Evolutionary conservation across 78 protist genomes (phyloP).

Genomic region (Dictyostelium intermedium): DNA sequence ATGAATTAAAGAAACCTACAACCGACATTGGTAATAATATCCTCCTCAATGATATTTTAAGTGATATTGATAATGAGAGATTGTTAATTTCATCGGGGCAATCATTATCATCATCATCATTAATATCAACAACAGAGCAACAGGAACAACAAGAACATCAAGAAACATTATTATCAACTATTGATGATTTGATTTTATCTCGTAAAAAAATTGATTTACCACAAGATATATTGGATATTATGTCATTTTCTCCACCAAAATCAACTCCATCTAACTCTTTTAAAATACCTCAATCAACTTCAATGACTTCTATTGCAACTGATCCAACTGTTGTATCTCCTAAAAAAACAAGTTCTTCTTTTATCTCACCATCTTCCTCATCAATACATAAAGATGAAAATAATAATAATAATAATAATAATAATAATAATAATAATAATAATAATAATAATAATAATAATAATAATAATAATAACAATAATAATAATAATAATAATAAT

Average conservation of each 20-base stretch:
- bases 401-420: no score
- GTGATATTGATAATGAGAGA: neutral
- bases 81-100: neutral
- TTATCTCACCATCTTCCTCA: neutral
- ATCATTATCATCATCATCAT: neutral
- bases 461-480: no score
- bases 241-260: slow-evolving; percentile 4
- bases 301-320: neutral
- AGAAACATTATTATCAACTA: neutral
- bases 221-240: slow-evolving; percentile 7
- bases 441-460: no score
- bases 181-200: neutral
- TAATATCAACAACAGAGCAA: neutral
- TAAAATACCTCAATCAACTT: neutral
- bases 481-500: no score
- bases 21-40: neutral
- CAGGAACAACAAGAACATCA: neutral
- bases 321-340: neutral
- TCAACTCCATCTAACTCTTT: neutral
- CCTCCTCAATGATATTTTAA: neutral
- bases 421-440: no score
- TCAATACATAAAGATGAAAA: neutral
- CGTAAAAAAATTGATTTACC: neutral
- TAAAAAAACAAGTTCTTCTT: neutral
- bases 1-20: slow-evolving; percentile 20